phyloP scores from a whole-genome alignment of 345 rosid genomes.

The Sisymbrium irio region DNA sequence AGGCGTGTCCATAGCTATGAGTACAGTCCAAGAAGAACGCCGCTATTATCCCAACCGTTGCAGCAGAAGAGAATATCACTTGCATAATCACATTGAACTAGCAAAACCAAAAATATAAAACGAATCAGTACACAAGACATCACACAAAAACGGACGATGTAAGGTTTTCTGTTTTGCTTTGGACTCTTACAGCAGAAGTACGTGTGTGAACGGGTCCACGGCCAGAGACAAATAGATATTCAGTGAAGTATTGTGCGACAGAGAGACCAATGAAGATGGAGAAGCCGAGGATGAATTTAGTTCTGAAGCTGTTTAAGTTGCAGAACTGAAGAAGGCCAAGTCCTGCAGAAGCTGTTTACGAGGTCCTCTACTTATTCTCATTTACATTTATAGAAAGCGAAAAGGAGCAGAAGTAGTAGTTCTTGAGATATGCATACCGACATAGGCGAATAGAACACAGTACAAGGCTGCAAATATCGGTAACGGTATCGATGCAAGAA shows the following conservation, averaged over 20 bases:
- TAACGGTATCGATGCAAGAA: constrained; percentile 84
- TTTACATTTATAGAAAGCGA: neutral
- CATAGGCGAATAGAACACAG: constrained; percentile 81
- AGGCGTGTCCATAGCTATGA: constrained; percentile 48
- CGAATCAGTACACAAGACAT: constrained; percentile 10
- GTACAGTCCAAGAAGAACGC: constrained; percentile 66
- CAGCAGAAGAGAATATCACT: constrained; percentile 87
- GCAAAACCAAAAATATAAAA: neutral
- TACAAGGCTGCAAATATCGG: constrained; percentile 80
- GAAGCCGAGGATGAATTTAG: constrained; percentile 76
- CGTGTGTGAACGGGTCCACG: constrained; percentile 67
- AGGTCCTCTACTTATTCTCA: neutral
- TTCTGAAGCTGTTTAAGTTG: constrained; percentile 82
- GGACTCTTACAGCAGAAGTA: constrained; percentile 54
- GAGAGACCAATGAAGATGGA: constrained; percentile 88
- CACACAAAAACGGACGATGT: neutral
- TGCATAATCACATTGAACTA: constrained; percentile 83
- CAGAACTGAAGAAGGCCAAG: constrained; percentile 77
- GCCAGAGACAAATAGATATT: constrained; percentile 53
- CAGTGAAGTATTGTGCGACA: constrained; percentile 74
- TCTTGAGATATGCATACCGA: constrained; percentile 53
- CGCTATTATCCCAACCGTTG: constrained; percentile 60
- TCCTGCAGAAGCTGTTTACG: constrained; percentile 74
- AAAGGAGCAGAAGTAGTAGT: neutral
- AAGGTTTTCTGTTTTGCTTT: neutral